Percentiles rank a stretch among this genome's conserved stretches.
Evolutionary conservation across 805 yeast species (phyloP).

Genomic region (Scheffersomyces lignosus): DNA sequence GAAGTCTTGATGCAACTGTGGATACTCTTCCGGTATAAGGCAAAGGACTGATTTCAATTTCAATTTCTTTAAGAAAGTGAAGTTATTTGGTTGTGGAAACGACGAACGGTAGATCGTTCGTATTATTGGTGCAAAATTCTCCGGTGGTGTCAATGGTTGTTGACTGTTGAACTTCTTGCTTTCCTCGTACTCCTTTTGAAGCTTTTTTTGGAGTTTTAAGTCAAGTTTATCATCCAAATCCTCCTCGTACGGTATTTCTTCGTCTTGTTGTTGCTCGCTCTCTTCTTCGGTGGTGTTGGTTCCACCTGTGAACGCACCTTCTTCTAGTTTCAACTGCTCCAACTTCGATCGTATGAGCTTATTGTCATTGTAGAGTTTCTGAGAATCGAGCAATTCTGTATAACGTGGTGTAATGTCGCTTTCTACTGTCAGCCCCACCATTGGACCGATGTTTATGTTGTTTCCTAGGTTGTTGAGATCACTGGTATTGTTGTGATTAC

Average conservation of each 20-base stretch:
- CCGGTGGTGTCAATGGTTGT: slow-evolving; percentile 64
- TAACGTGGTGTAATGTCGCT: slow-evolving; percentile 16
- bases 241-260: slow-evolving; percentile 30
- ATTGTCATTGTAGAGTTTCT: slow-evolving; percentile 12
- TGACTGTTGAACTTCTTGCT: slow-evolving; percentile 2
- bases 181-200: slow-evolving; percentile 17
- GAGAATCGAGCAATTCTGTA: slow-evolving; percentile 8
- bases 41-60: slow-evolving; percentile 75
- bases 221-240: slow-evolving; percentile 44
- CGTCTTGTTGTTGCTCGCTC: slow-evolving; percentile 17
- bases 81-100: slow-evolving; percentile 85
- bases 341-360: slow-evolving; percentile 35
- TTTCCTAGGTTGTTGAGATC: slow-evolving; percentile 1
- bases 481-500: slow-evolving; percentile 2
- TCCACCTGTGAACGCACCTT: slow-evolving; percentile 6
- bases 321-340: slow-evolving; percentile 25
- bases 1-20: slow-evolving; percentile 69
- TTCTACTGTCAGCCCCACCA: slow-evolving; percentile 1
- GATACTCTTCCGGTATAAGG: slow-evolving; percentile 89
- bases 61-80: slow-evolving; percentile 62
- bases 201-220: slow-evolving; percentile 18
- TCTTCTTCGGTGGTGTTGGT: slow-evolving; percentile 31
- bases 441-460: not conserved
- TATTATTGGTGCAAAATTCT: slow-evolving; percentile 85
- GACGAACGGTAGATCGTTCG: slow-evolving; percentile 77